Base-by-base conservation (phyloP, 495 filamentous ascomycete genomes). In the Xylaria grammica region DNA sequence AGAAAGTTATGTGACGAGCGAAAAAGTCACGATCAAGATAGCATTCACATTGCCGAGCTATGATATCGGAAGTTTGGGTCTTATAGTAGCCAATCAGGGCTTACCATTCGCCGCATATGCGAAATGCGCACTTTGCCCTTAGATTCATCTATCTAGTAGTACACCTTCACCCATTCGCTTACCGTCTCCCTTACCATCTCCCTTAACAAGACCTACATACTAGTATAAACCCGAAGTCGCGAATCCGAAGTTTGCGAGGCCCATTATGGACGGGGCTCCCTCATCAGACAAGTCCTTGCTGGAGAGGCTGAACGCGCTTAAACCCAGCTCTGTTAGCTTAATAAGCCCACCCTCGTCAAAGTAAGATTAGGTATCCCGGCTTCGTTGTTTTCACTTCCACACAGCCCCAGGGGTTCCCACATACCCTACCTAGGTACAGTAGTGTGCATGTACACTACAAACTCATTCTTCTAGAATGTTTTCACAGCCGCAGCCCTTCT, bases 271-370 rank as follows among this genome's bases (percentile, higher is more conserved):
- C 17, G 89, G 94, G 77, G 84, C 86, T 19, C 78, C 84, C 20
- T 89, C 91, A 59, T 88, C 90, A 45, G 95, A 97, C 78, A 85
- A 89, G 75, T 92, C 92, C 0, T 92, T 99, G 69, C 88, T 94
- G 36, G 90, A 93, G 62, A 84, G 92, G 70, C 80, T 97, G 56
- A 97, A 96, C 71, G 89, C 90, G 51, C 85, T 99, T 59, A 80
- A 81, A 54, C 67, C 77, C 11, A 74, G 70, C 55, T 69, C 66
- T 34, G 72, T 81, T 42, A 72, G 66, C 5, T 70, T 81, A 22
- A 72, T 15, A 36, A 50, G 42, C 29, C 50, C 74, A 17, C 65
- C 65, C n/a, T 42, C 69, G 44, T 56, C 66, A 72, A 71, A 71
- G 75, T 80, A 79, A 64, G 71, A 48, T 59, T 63, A 52, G 10